Conservation (phyloP, 1,139 yeast genomes). For the Kluyveromyces sp. region DNA sequence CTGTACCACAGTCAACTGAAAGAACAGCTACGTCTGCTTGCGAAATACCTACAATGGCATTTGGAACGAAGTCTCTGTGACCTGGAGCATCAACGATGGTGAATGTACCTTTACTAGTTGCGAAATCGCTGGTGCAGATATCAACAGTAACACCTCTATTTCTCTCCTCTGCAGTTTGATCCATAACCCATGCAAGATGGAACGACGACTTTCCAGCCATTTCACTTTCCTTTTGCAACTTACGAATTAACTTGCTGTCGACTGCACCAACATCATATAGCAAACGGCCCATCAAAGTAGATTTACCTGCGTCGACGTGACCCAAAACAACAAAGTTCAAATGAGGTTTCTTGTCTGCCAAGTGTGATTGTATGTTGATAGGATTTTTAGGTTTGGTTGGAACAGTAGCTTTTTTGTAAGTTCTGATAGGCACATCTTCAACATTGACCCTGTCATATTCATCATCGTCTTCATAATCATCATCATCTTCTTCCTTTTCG, state of each 20-base stretch:
- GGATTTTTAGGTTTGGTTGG: conserved; percentile 33
- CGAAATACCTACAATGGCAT: conserved; percentile 94
- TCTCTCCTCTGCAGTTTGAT: conserved; percentile 89
- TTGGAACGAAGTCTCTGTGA: conserved; percentile 95
- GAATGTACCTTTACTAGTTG: conserved; percentile 55
- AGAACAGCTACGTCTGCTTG: conserved; percentile 60
- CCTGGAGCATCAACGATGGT: conserved; percentile 98
- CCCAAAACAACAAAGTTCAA: conserved; percentile 83
- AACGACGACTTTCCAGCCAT: conserved; percentile 84
- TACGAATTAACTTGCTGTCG: conserved; percentile 67
- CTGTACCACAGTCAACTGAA: conserved; percentile 59
- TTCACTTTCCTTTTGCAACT: conserved; percentile 72
- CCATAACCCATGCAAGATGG: conserved; percentile 97
- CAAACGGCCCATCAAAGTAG: conserved; percentile 87
- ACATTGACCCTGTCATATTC: conserved; percentile 11
- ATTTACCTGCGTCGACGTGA: conserved; percentile 97
- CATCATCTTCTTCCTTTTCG: neutral
- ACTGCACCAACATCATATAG: conserved; percentile 76
- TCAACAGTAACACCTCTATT: conserved; percentile 89
- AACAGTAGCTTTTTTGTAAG: conserved; percentile 19
- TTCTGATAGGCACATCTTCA: conserved; percentile 11
- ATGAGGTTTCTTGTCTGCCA: conserved; percentile 46
- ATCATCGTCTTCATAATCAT: conserved; percentile 11
- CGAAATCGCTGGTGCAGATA: conserved; percentile 77
- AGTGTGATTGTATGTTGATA: conserved; percentile 31